Conservation (phyloP, 805 yeast genomes). For the Metschnikowia chrysomelidarum region DNA sequence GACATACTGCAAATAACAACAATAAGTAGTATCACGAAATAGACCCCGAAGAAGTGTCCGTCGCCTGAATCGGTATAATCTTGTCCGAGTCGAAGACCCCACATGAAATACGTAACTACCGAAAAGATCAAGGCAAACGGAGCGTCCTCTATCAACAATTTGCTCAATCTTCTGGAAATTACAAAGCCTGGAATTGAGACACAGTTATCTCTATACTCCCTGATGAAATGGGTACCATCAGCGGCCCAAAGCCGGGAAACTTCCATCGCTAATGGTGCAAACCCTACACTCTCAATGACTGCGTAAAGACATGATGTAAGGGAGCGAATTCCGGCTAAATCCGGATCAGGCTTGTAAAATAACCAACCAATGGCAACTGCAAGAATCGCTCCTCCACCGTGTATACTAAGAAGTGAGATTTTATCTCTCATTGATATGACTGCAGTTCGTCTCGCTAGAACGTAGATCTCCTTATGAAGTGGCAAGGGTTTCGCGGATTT, state of each 20-base stretch:
- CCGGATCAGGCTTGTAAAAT: conserved; percentile 59
- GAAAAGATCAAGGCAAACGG: conserved; percentile 60
- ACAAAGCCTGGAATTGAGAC: conserved; percentile 68
- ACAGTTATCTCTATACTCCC: conserved; percentile 71
- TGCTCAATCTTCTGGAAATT: conserved; percentile 61
- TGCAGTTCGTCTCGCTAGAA: conserved; percentile 37
- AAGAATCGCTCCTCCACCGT: conserved; percentile 44
- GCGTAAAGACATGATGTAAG: conserved; percentile 37
- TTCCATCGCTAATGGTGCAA: conserved; percentile 40
- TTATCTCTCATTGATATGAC: conserved; percentile 33
- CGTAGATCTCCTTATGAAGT: conserved; percentile 27
- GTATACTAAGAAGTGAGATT: conserved; percentile 31
- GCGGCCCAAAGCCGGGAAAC: conserved; percentile 37
- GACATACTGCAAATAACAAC: conserved; percentile 56
- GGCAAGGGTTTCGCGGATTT: conserved; percentile 24
- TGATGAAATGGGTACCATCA: conserved; percentile 37
- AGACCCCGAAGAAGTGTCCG: conserved; percentile 50
- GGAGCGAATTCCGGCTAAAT: conserved; percentile 65
- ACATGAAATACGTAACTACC: conserved; percentile 69
- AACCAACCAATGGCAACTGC: conserved; percentile 76
- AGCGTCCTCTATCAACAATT: conserved; percentile 66
- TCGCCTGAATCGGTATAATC: conserved; percentile 12
- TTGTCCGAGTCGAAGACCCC: conserved; percentile 52
- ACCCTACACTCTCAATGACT: conserved; percentile 39
- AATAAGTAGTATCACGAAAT: conserved; percentile 57